Conservation (phyloP, 805 yeast genomes). For the Schwanniomyces yamadae region DNA sequence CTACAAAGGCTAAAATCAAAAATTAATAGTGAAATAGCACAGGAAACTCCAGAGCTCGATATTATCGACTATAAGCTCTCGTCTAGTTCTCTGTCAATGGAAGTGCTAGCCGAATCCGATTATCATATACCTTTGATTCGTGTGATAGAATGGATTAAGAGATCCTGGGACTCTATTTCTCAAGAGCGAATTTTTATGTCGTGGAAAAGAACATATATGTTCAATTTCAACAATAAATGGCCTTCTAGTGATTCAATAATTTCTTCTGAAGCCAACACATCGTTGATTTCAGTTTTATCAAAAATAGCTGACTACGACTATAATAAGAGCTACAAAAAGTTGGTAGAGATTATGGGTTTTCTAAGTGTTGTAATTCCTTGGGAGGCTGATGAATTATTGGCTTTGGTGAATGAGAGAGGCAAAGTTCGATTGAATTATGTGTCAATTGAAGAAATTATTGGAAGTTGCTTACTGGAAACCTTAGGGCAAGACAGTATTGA, state of each 20-base stretch:
- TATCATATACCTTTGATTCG: slow-evolving; percentile 52
- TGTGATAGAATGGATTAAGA: slow-evolving; percentile 57
- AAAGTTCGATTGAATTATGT: slow-evolving; percentile 47
- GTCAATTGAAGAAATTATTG: slow-evolving; percentile 60
- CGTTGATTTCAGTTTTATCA: slow-evolving; percentile 10
- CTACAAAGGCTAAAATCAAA: slow-evolving; percentile 24
- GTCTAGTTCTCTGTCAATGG: slow-evolving; percentile 13
- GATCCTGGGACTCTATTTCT: slow-evolving; percentile 51
- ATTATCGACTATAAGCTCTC: slow-evolving; percentile 3
- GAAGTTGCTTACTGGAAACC: slow-evolving; percentile 54
- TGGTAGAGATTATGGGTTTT: slow-evolving; percentile 44
- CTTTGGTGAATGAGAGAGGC: slow-evolving; percentile 45
- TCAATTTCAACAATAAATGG: slow-evolving; percentile 30
- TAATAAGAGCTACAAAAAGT: slow-evolving; percentile 37
- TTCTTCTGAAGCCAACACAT: slow-evolving; percentile 10
- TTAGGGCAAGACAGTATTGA: too few species aligned
- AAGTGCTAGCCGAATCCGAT: slow-evolving; percentile 38
- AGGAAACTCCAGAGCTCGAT: background rate
- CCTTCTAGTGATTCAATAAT: slow-evolving; percentile 18
- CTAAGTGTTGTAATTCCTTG: slow-evolving; percentile 55
- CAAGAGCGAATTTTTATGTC: slow-evolving; percentile 30
- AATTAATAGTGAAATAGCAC: background rate
- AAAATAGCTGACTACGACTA: slow-evolving; percentile 15
- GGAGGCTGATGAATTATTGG: slow-evolving; percentile 56
- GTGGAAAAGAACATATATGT: slow-evolving; percentile 36